These are phyloP conservation scores for Sporopachydermia lactativora DNA, from an alignment of 805 yeast genomes.

Conservation along the genomic window DNA sequence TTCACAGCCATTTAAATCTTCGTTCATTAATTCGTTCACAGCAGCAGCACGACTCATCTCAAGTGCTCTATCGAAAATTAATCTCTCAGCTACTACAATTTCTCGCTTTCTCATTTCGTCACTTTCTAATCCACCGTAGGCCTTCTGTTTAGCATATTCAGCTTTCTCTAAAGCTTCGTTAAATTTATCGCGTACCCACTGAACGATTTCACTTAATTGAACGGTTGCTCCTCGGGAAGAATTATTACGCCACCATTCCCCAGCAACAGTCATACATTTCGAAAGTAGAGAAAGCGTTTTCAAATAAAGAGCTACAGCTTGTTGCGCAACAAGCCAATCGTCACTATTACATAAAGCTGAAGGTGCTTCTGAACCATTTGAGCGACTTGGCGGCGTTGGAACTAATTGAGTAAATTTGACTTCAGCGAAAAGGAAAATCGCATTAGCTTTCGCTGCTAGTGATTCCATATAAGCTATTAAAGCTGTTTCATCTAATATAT, in stretches of 20 bases:
- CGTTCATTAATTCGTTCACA: conserved; percentile 65
- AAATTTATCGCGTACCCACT: conserved; percentile 82
- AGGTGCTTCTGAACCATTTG: conserved; percentile 12
- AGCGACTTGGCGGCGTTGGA: conserved; percentile 50
- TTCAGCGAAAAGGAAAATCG: conserved; percentile 78
- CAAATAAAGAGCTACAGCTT: conserved; percentile 74
- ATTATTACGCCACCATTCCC: conserved; percentile 74
- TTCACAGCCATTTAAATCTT: conserved; percentile 67
- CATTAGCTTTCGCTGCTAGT: conserved; percentile 82
- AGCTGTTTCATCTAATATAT: conserved; percentile 14
- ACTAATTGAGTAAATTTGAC: conserved; percentile 77
- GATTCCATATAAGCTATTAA: conserved; percentile 38
- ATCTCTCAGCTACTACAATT: conserved; percentile 57
- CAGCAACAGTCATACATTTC: conserved; percentile 72
- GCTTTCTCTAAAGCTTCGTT: conserved; percentile 86
- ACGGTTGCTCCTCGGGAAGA: conserved; percentile 21
- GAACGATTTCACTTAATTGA: conserved; percentile 39
- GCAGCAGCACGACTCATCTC: conserved; percentile 92
- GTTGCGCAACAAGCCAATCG: conserved; percentile 46
- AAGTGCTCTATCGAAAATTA: conserved; percentile 84
- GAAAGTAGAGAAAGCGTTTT: conserved; percentile 75
- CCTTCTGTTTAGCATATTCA: conserved; percentile 37
- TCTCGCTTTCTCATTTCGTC: conserved; percentile 3
- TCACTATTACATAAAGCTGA: conserved; percentile 22
- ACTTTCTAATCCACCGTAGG: background rate